phyloP scores from a whole-genome alignment of 306 rosid species.

The Trichosanthes cucumerina region DNA sequence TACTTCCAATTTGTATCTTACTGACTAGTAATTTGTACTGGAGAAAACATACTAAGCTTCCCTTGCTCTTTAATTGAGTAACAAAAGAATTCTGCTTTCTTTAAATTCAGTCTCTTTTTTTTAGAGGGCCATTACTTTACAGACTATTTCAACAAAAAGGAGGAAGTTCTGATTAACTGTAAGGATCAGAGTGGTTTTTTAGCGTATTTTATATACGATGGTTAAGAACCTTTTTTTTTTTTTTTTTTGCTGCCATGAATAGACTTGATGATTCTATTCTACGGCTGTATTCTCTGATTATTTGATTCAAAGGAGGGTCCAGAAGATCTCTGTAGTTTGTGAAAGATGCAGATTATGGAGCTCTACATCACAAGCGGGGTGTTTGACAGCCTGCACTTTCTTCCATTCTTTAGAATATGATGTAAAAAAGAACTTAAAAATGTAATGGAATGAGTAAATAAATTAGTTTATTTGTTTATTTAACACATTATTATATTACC shows the following conservation, averaged over 20 bases:
- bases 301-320: not conserved
- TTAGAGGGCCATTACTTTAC: not conserved
- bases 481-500: not conserved
- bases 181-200: not conserved
- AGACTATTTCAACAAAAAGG: not conserved
- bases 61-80: not conserved
- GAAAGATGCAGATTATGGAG: not conserved
- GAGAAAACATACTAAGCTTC: not conserved
- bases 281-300: not conserved
- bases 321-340: not conserved
- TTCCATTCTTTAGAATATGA: not conserved
- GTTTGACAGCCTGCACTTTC: not conserved
- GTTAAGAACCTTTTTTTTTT: not conserved
- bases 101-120: not conserved
- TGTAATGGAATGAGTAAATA: not conserved
- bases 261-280: not conserved
- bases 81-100: not conserved
- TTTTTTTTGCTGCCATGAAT: not conserved
- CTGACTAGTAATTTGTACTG: not conserved
- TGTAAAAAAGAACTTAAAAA: not conserved
- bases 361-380: not conserved
- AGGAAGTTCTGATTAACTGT: not conserved
- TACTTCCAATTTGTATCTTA: conserved; percentile 4
- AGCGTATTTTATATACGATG: not conserved
- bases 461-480: not conserved